A percentile compares a stretch with the other conserved stretches of the same genome.
Conservation (phyloP, 768 basidiomycete genomes). For the Tylopilus rubrobrunneus region DNA sequence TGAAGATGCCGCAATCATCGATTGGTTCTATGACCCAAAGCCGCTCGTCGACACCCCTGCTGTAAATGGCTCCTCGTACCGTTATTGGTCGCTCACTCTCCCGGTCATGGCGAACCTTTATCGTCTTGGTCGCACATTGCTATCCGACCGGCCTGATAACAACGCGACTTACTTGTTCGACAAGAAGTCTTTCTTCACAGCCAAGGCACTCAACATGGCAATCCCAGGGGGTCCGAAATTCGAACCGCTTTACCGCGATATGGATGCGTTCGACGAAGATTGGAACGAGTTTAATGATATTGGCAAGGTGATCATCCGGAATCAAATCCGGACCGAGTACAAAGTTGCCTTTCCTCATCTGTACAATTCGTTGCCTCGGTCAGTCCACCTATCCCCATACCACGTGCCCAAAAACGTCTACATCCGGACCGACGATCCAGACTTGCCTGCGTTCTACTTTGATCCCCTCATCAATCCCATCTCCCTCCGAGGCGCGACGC, state of each 20-base stretch:
- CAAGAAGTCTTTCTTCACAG: constrained; percentile 96
- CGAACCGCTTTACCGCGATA: constrained; percentile 94
- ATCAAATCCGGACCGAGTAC: constrained; percentile 98
- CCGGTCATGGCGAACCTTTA: constrained; percentile 97
- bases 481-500: constrained; percentile 78
- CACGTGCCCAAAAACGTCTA: constrained; percentile 97
- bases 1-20: constrained; percentile 87
- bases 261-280: constrained; percentile 97
- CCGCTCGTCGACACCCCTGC: constrained; percentile 86
- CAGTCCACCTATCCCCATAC: constrained; percentile 88
- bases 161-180: constrained; percentile 95
- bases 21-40: constrained; percentile 99
- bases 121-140: constrained; percentile 87
- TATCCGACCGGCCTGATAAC: constrained; percentile 88
- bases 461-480: constrained; percentile 98
- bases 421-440: constrained; percentile 99
- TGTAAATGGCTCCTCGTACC: constrained; percentile 92
- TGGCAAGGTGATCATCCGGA: constrained; percentile 98
- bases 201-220: constrained; percentile 95
- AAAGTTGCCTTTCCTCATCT: constrained; percentile 99
- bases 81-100: constrained; percentile 88
- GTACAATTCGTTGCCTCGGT: constrained; percentile 96
- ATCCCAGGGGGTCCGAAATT: constrained; percentile 99
- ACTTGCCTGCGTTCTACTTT: constrained; percentile 98
- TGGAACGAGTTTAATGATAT: constrained; percentile 99